These are phyloP conservation scores for Dactylonectria macrodidyma DNA, from an alignment of 2,329 filamentous ascomycete species.

Conservation along the genomic window DNA sequence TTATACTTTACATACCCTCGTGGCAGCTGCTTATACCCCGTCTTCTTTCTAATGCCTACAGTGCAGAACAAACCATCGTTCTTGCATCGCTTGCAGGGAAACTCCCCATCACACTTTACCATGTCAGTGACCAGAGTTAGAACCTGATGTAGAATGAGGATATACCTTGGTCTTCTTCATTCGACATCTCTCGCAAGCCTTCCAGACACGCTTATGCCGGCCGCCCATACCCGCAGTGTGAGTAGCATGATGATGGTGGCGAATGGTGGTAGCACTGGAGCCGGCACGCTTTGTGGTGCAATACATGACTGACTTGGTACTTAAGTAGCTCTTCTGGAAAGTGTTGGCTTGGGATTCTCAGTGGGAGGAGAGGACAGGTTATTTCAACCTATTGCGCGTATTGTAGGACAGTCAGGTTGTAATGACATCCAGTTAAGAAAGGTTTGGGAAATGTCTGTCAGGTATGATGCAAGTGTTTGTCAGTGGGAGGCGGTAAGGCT, in stretches of 20 bases:
- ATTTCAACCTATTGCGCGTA: slow-evolving; percentile 61
- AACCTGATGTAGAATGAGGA: slow-evolving; percentile 17
- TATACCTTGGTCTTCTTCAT: slow-evolving; percentile 80
- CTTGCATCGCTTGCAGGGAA: slow-evolving; percentile 77
- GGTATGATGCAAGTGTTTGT: slow-evolving; percentile 28
- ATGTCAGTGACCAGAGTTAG: slow-evolving; percentile 31
- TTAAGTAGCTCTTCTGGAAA: slow-evolving; percentile 56
- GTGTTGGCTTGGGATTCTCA: slow-evolving; percentile 60
- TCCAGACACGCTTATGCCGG: slow-evolving; percentile 76
- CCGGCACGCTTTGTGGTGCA: slow-evolving; percentile 67
- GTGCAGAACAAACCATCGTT: slow-evolving; percentile 76
- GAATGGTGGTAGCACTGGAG: slow-evolving; percentile 53
- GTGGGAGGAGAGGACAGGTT: slow-evolving; percentile 68
- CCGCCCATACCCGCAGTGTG: slow-evolving; percentile 62
- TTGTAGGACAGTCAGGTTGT: slow-evolving; percentile 24
- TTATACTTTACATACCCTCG: slow-evolving; percentile 64
- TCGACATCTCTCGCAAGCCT: slow-evolving; percentile 77
- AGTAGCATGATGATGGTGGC: slow-evolving; percentile 56
- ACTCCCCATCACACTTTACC: slow-evolving; percentile 73
- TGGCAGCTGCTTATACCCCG: slow-evolving; percentile 76
- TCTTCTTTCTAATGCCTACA: slow-evolving; percentile 75
- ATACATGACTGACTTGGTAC: slow-evolving; percentile 64
- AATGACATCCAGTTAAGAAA: too few species aligned
- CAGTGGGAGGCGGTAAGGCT: slow-evolving; percentile 36
- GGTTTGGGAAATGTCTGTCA: slow-evolving; percentile 21